phyloP scores from a whole-genome alignment of 106 monocot species.

The Acorus gramineus region DNA sequence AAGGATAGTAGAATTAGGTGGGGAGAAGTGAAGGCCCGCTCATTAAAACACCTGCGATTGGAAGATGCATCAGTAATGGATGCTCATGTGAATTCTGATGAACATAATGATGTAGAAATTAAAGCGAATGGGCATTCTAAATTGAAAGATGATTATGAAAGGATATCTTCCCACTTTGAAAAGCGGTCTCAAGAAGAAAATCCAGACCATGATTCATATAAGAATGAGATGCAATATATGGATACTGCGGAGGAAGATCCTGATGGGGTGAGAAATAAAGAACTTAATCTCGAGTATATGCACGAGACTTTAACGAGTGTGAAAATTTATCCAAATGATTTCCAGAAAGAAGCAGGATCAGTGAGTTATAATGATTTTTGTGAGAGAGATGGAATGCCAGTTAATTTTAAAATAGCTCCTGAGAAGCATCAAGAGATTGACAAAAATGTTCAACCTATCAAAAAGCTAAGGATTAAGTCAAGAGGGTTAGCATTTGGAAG shows the following conservation, averaged over 20 bases:
- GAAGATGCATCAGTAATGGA: slow-evolving; percentile 18
- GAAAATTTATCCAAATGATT: slow-evolving; percentile 2
- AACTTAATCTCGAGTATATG: slow-evolving; percentile 14
- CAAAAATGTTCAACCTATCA: slow-evolving; percentile 20
- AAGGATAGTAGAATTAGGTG: slow-evolving; percentile 48
- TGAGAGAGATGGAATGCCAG: slow-evolving; percentile 1
- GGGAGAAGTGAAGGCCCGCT: slow-evolving; percentile 91
- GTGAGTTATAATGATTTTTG: not conserved
- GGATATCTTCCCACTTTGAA: slow-evolving; percentile 9
- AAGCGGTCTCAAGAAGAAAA: slow-evolving; percentile 13
- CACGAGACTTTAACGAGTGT: not conserved
- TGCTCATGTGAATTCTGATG: slow-evolving; percentile 5
- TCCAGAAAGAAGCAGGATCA: slow-evolving; percentile 7
- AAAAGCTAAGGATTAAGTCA: slow-evolving; percentile 63
- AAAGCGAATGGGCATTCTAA: slow-evolving; percentile 15
- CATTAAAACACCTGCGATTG: slow-evolving; percentile 61
- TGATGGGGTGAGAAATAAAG: slow-evolving; percentile 7
- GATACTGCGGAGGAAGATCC: slow-evolving; percentile 15
- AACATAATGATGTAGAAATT: slow-evolving; percentile 1
- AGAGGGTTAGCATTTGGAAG: slow-evolving; percentile 26
- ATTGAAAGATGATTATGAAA: slow-evolving; percentile 19
- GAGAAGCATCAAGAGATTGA: slow-evolving; percentile 13
- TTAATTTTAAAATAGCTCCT: slow-evolving; percentile 8
- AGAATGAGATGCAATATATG: slow-evolving; percentile 4
- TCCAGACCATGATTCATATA: slow-evolving; percentile 7